phyloP scores from a whole-genome alignment of 768 basidiomycete species.

The Phanerodontia chrysosporium region DNA sequence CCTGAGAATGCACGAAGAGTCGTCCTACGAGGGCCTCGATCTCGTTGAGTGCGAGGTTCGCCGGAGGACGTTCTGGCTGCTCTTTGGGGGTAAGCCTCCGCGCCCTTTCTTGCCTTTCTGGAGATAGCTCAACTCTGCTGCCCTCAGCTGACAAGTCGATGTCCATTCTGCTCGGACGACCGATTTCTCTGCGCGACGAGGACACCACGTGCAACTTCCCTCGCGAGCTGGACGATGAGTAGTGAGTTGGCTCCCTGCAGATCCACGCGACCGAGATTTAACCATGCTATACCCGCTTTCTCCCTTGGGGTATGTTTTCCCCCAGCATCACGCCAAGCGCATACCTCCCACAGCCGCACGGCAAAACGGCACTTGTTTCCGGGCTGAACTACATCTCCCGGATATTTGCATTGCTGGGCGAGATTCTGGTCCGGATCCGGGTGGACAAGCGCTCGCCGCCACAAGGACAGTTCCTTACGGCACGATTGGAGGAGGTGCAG shows the following conservation, averaged over 20 bases:
- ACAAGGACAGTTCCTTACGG: slow-evolving; percentile 81
- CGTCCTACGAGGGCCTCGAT: slow-evolving; percentile 75
- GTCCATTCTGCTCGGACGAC: slow-evolving; percentile 79
- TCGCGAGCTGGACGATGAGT: slow-evolving; percentile 85
- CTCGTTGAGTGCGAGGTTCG: slow-evolving; percentile 86
- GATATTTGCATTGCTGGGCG: slow-evolving; percentile 81
- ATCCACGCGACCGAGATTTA: slow-evolving; percentile 24
- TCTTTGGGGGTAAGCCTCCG: slow-evolving; percentile 69
- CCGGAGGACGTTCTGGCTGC: slow-evolving; percentile 84
- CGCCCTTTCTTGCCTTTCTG: neutral
- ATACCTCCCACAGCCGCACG: slow-evolving; percentile 84
- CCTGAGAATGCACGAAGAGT: slow-evolving; percentile 83
- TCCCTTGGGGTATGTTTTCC: neutral
- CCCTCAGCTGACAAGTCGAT: slow-evolving; percentile 80
- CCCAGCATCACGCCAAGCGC: slow-evolving; percentile 79
- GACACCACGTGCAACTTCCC: slow-evolving; percentile 83
- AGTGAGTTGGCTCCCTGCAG: slow-evolving; percentile 47
- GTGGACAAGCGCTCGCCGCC: slow-evolving; percentile 86
- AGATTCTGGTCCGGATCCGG: slow-evolving; percentile 82
- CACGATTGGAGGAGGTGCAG: slow-evolving; percentile 79
- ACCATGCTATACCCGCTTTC: slow-evolving; percentile 18
- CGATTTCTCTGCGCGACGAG: slow-evolving; percentile 83
- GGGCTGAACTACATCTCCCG: slow-evolving; percentile 86
- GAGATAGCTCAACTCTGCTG: slow-evolving; percentile 9
- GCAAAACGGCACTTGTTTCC: slow-evolving; percentile 78